Conservation (phyloP, 352 stramenopile genomes). For the Pythium plurisporium region DNA sequence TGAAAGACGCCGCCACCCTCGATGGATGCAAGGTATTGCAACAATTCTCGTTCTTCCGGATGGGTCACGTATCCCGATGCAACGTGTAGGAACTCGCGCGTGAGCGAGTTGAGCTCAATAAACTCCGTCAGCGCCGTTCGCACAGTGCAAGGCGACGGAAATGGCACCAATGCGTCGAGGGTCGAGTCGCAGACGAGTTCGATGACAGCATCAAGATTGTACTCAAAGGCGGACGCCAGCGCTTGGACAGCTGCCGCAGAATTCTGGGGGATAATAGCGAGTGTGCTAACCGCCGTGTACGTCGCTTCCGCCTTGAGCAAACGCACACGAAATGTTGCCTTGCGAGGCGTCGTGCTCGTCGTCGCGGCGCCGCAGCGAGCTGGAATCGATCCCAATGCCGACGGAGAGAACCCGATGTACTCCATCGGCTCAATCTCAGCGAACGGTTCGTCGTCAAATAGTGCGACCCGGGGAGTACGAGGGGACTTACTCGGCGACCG, state of each 20-base stretch:
- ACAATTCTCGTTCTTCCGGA: slow-evolving; percentile 33
- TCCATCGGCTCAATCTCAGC: slow-evolving; percentile 8
- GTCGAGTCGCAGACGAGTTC: slow-evolving; percentile 5
- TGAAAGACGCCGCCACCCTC: slow-evolving; percentile 84
- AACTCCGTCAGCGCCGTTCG: slow-evolving; percentile 87
- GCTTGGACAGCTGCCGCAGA: slow-evolving; percentile 46
- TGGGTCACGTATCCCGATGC: slow-evolving; percentile 40
- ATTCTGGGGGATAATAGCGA: slow-evolving; percentile 84
- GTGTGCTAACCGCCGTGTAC: slow-evolving; percentile 85
- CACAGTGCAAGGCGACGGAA: slow-evolving; percentile 88
- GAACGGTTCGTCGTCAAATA: slow-evolving; percentile 16
- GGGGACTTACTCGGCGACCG: no score
- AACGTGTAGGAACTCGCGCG: slow-evolving; percentile 48
- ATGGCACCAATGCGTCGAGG: slow-evolving; percentile 43
- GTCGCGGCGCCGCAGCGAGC: not conserved
- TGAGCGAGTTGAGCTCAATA: slow-evolving; percentile 81
- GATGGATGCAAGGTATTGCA: slow-evolving; percentile 42
- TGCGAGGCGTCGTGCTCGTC: slow-evolving; percentile 33
- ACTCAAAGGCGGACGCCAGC: slow-evolving; percentile 63
- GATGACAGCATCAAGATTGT: slow-evolving; percentile 83
- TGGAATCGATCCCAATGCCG: slow-evolving; percentile 51
- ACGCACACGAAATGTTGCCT: slow-evolving; percentile 40
- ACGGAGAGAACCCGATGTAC: not conserved
- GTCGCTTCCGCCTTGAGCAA: slow-evolving; percentile 42
- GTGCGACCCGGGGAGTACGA: slow-evolving; percentile 9